Evolutionary conservation across 2,329 filamentous ascomycete species (phyloP).

Genomic region (Neophaeococcomyces mojaviensis): DNA sequence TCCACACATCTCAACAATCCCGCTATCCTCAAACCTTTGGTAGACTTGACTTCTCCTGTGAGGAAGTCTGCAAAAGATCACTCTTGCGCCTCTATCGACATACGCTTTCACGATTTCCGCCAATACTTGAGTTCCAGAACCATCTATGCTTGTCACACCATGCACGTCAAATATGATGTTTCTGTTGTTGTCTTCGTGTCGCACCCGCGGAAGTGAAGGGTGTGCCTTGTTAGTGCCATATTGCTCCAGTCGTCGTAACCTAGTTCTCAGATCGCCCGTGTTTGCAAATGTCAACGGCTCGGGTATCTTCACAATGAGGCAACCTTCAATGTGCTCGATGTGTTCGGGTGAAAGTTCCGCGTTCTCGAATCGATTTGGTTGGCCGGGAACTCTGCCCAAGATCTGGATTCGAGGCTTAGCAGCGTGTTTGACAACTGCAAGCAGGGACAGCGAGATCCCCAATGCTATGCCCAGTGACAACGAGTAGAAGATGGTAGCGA

Average conservation of each 20-base stretch:
- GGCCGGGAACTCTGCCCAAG: conserved; percentile 78
- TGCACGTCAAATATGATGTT: conserved; percentile 97
- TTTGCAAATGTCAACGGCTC: conserved; percentile 96
- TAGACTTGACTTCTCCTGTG: conserved; percentile 53
- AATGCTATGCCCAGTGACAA: conserved; percentile 88
- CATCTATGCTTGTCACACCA: conserved; percentile 91
- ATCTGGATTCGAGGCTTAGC: conserved; percentile 95
- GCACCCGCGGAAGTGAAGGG: conserved; percentile 74
- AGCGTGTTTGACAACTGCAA: conserved; percentile 82
- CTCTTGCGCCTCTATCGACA: conserved; percentile 60
- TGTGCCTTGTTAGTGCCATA: conserved; percentile 83
- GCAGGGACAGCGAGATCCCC: conserved; percentile 80
- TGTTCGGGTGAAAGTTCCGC: conserved; percentile 64
- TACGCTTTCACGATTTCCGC: conserved; percentile 81
- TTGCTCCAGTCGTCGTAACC: conserved; percentile 73
- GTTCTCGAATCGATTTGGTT: conserved; percentile 70
- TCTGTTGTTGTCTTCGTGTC: conserved; percentile 70
- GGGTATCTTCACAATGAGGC: conserved; percentile 92
- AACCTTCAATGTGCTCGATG: conserved; percentile 85
- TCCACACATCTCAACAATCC: conserved; percentile 77
- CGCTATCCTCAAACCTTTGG: conserved; percentile 65
- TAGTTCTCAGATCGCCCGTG: conserved; percentile 80
- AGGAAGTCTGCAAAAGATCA: conserved; percentile 50
- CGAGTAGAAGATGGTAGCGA: conserved; percentile 90
- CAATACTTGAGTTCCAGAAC: conserved; percentile 84